Conservation (phyloP, 2,329 filamentous ascomycete species). For the Neopestalotiopsis rosae region DNA sequence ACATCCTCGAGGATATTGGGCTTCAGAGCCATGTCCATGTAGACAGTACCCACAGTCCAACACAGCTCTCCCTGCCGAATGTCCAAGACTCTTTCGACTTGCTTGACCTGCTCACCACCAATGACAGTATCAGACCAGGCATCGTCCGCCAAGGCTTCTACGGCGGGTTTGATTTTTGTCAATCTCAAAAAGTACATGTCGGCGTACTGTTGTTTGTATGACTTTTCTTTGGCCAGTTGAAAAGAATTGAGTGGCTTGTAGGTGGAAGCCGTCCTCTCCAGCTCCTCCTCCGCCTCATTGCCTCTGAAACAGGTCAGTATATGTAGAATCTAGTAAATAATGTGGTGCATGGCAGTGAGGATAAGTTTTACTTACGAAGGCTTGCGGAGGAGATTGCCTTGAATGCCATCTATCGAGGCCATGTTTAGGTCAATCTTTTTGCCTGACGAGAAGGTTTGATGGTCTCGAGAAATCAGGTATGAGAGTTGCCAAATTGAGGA, state of each 20-base stretch:
- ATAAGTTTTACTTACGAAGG: conserved; percentile 50
- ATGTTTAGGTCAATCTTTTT: conserved; percentile 34
- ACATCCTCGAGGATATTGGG: conserved; percentile 96
- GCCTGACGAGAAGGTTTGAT: conserved; percentile 2
- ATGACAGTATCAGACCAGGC: conserved; percentile 83
- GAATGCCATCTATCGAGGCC: conserved; percentile 50
- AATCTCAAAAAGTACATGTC: conserved; percentile 98
- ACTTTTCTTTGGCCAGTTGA: conserved; percentile 69
- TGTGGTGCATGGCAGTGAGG: not conserved
- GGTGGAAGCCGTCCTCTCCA: conserved; percentile 57
- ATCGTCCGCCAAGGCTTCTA: conserved; percentile 74
- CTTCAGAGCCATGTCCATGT: conserved; percentile 96
- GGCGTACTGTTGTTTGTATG: conserved; percentile 94
- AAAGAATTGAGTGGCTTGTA: conserved; percentile 83
- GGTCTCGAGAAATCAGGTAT: not conserved
- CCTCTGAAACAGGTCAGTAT: conserved; percentile 33
- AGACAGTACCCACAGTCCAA: conserved; percentile 93
- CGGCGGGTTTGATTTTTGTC: conserved; percentile 82
- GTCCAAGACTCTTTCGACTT: conserved; percentile 88
- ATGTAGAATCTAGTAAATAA: not conserved
- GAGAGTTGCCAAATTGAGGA: not conserved
- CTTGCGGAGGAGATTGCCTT: conserved; percentile 50
- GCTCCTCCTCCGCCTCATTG: conserved; percentile 41
- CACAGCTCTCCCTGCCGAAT: conserved; percentile 94
- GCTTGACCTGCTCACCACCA: conserved; percentile 74